A percentile compares a stretch with the other conserved stretches of the same genome.
Conservation (phyloP, 495 filamentous ascomycete species). For the Acidomyces sp. region DNA sequence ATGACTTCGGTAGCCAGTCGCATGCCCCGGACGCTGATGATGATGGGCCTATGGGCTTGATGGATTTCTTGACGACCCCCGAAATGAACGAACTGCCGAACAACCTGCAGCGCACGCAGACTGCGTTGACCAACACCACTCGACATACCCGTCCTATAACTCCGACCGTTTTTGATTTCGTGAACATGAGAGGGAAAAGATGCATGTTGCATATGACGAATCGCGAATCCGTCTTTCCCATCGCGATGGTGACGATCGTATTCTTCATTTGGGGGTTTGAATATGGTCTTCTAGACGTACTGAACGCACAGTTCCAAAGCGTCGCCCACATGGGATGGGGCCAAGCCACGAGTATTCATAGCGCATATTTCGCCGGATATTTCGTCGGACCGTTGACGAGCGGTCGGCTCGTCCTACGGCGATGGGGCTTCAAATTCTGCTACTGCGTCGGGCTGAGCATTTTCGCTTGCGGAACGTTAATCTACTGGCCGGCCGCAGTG, state of each 20-base stretch:
- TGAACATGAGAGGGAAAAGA: constrained; percentile 64
- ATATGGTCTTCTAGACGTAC: constrained; percentile 30
- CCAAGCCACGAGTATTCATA: constrained; percentile 45
- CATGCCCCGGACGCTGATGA: constrained; percentile 4
- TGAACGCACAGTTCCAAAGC: constrained; percentile 30
- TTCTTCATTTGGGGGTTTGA: constrained; percentile 37
- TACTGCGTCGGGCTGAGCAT: constrained; percentile 52
- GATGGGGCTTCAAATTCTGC: constrained; percentile 54
- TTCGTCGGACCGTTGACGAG: constrained; percentile 44
- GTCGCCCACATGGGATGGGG: constrained; percentile 26
- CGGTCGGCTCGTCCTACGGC: constrained; percentile 43
- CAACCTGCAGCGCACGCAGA: constrained; percentile 19
- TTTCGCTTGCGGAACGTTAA: constrained; percentile 50
- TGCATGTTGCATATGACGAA: constrained; percentile 45
- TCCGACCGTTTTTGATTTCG: constrained; percentile 60
- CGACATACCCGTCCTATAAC: constrained; percentile 23
- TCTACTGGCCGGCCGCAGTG: constrained; percentile 63
- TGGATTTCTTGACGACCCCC: constrained; percentile 48
- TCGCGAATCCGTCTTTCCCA: constrained; percentile 29
- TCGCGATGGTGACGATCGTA: constrained; percentile 30
- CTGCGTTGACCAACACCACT: constrained; percentile 22
- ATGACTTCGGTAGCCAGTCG: constrained; percentile 9
- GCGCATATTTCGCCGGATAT: constrained; percentile 53
- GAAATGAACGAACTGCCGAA: constrained; percentile 28
- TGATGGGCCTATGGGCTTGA: constrained; percentile 36